Evolutionary conservation across 108 stramenopile genomes (phyloP), one percentile per base, ranked within the genome.

Genomic region (Mediolabrus comicus): DNA sequence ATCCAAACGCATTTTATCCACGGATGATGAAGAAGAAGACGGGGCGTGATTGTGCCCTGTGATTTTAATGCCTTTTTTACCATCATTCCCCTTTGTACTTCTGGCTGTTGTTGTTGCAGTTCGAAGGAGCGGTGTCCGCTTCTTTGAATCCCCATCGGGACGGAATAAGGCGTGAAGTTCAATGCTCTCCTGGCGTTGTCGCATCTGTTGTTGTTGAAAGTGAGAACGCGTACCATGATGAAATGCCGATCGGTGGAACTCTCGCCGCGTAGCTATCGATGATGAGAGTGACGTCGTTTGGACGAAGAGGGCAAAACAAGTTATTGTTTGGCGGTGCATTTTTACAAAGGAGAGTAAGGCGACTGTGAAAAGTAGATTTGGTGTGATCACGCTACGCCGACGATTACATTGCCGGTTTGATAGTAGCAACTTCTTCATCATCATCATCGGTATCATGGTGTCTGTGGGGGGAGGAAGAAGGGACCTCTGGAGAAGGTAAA

Each of bases 1-100:
- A n/a, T 68, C 67, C 9, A 68, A 38, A 12, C 67, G 55, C 27
- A 68, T 25, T 19, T 39, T 35, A 57, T 68, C 67, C 27, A 58
- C 8, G 4, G 46, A 19, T 46, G 46, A 46, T 22, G 46, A 19
- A 22, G 46, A 22, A 8, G 46, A 22, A 19, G 65, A 46, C 3
- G 3, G 53, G 31, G 24, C 29, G 17, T 35, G 65, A 17, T 29
- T 66, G 53, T 57, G 22, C 14, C 33, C 35, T 27, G 26, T 53
- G 28, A 52, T 32, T 65, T 53, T 65, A 19, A 65, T 52, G 22
- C 49, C 24, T 35, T 13, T 19, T 33, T 24, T 30, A 35, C 33
- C 31, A 8, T 30, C 34, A 33, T 24, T 59, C 2, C 11, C 32
- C 32, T 3, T 16, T 31, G 59, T 8, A 17, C 19, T 30, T 31